phyloP scores from a whole-genome alignment of 2,329 filamentous ascomycete species.

The Arthrobotrys megalospora region DNA sequence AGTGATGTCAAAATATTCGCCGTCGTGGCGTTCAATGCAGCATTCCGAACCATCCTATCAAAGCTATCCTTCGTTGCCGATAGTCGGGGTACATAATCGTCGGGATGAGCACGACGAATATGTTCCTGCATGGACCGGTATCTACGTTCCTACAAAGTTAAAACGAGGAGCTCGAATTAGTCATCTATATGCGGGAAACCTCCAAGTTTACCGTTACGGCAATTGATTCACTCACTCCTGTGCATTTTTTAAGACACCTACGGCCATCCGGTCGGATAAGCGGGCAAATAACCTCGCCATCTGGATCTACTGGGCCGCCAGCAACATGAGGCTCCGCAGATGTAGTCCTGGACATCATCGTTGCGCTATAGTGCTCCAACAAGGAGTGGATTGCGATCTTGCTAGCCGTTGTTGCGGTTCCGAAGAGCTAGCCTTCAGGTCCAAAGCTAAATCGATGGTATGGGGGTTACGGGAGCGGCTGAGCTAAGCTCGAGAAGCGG shows the following conservation, averaged over 20 bases:
- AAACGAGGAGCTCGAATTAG: constrained; percentile 28
- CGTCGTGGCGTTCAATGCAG: constrained; percentile 19
- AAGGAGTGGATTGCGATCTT: constrained; percentile 24
- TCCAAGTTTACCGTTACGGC: background rate
- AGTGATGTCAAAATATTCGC: constrained; percentile 27
- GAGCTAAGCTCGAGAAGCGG: constrained; percentile 60
- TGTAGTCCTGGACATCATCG: constrained; percentile 59
- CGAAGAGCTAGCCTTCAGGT: constrained; percentile 33
- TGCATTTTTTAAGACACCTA: constrained; percentile 95
- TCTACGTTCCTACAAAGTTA: constrained; percentile 47
- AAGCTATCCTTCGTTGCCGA: constrained; percentile 99
- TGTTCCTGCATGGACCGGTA: constrained; percentile 99
- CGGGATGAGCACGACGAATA: constrained; percentile 94
- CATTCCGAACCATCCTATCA: constrained; percentile 78
- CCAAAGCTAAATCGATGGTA: constrained; percentile 26
- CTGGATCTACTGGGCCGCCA: constrained; percentile 60
- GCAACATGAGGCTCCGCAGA: constrained; percentile 61
- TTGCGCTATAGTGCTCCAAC: constrained; percentile 23
- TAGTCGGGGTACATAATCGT: constrained; percentile 97
- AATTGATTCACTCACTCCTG: constrained; percentile 82
- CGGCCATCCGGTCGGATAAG: constrained; percentile 96
- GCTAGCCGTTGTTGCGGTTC: constrained; percentile 26
- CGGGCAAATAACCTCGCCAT: constrained; percentile 89
- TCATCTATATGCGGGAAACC: constrained; percentile 44
- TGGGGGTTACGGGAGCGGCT: constrained; percentile 34